Evolutionary conservation across 2,329 filamentous ascomycete genomes (phyloP).

Genomic region (Golovinomyces cichoracearum): DNA sequence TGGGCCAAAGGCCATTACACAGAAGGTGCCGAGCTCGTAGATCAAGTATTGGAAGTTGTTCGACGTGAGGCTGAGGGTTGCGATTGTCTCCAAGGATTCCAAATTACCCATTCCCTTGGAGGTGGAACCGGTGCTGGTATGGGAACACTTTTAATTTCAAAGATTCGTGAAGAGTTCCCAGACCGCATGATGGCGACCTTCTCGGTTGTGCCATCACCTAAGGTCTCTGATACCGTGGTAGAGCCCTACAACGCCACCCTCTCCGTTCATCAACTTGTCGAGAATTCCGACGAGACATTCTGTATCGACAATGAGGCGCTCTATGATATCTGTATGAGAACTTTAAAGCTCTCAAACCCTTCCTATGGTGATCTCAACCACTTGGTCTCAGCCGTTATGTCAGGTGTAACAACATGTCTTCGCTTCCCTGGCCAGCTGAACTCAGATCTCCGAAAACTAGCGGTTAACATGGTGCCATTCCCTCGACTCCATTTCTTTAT

Average conservation of each 20-base stretch:
- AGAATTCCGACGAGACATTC: slow-evolving; percentile 99
- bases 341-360: slow-evolving; percentile 93
- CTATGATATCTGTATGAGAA: slow-evolving; percentile 99
- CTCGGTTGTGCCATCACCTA: slow-evolving; percentile 94
- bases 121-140: slow-evolving; percentile 99
- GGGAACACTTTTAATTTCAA: slow-evolving; percentile 98
- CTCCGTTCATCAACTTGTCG: slow-evolving; percentile 94
- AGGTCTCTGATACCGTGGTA: slow-evolving; percentile 98
- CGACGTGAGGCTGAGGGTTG: slow-evolving; percentile 96
- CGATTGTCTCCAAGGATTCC: slow-evolving; percentile 99
- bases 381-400: slow-evolving; percentile 98
- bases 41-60: slow-evolving; percentile 94
- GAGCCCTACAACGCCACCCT: slow-evolving; percentile 99
- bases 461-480: slow-evolving; percentile 99
- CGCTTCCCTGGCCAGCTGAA: slow-evolving; percentile 99
- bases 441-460: slow-evolving; percentile 97
- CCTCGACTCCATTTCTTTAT: slow-evolving; percentile 99
- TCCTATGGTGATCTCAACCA: slow-evolving; percentile 99
- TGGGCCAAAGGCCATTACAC: slow-evolving; percentile 99
- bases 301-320: slow-evolving; percentile 99
- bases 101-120: slow-evolving; percentile 99
- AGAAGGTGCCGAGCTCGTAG: slow-evolving; percentile 95
- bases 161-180: slow-evolving; percentile 99
- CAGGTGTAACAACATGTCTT: slow-evolving; percentile 90
- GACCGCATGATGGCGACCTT: slow-evolving; percentile 99